phyloP scores from a whole-genome alignment of 139 green algal species.

The Chlamydomonas schloesseri region DNA sequence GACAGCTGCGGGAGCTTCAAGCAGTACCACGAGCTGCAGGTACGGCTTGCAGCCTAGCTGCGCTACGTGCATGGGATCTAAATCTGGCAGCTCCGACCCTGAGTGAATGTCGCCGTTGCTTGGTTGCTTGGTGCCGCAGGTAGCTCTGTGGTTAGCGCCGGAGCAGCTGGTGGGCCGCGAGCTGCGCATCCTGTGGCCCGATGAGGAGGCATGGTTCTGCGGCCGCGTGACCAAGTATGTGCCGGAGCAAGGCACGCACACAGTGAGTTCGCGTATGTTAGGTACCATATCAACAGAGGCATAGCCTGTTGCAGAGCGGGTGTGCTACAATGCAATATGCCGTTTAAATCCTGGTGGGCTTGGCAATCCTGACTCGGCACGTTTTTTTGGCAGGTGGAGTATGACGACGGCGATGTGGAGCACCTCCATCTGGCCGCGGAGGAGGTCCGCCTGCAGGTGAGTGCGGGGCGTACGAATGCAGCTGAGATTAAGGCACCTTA shows the following conservation, averaged over 20 bases:
- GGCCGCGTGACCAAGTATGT: constrained; percentile 58
- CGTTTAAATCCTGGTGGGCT: no score
- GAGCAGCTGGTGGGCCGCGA: constrained; percentile 59
- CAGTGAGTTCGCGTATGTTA: constrained; percentile 18
- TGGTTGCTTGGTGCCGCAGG: constrained; percentile 24
- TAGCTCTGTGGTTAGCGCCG: constrained; percentile 45
- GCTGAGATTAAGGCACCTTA: no score
- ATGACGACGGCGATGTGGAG: constrained; percentile 70
- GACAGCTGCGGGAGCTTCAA: constrained; percentile 4
- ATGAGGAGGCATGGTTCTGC: constrained; percentile 78
- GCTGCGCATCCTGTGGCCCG: constrained; percentile 72
- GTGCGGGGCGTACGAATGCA: no score
- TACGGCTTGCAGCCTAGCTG: neutral
- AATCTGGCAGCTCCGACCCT: no score
- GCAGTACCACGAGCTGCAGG: constrained; percentile 40
- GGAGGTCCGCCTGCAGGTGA: constrained; percentile 62
- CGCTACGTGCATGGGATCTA: no score
- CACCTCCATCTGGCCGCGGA: constrained; percentile 62
- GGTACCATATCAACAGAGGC: neutral
- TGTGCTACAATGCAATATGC: no score
- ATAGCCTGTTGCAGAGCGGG: no score
- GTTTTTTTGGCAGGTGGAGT: constrained; percentile 63
- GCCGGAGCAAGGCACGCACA: constrained; percentile 60
- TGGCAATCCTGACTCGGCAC: no score
- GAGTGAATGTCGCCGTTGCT: no score